A percentile compares a stretch with the other conserved stretches of the same genome.
Evolutionary conservation across 805 yeast genomes (phyloP).

Genomic region (Yamadazyma takamatsuzukensis): DNA sequence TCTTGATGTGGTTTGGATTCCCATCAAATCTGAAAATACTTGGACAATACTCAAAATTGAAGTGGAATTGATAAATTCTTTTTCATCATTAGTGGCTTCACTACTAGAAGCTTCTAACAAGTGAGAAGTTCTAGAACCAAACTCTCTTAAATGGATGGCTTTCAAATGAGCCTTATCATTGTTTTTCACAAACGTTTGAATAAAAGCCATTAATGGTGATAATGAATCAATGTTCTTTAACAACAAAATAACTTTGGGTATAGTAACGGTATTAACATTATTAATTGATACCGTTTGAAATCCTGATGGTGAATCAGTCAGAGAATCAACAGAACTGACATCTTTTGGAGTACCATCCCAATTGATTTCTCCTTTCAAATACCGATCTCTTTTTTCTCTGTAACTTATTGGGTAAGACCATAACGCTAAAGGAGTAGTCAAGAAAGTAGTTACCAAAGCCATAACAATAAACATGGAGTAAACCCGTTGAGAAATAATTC

Average conservation of each 20-base stretch:
- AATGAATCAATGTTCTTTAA: constrained; percentile 30
- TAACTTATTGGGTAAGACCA: constrained; percentile 59
- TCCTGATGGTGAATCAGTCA: not conserved
- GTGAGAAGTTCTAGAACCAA: constrained; percentile 68
- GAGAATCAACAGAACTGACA: constrained; percentile 4
- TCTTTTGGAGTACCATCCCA: constrained; percentile 21
- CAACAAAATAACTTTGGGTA: constrained; percentile 24
- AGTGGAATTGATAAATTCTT: constrained; percentile 25
- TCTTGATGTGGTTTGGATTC: constrained; percentile 22
- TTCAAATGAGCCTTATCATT: constrained; percentile 29
- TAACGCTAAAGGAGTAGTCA: constrained; percentile 74
- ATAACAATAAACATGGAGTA: constrained; percentile 80
- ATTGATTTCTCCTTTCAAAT: constrained; percentile 20
- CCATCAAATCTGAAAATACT: constrained; percentile 30
- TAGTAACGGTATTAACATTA: constrained; percentile 7
- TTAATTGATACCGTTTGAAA: constrained; percentile 4
- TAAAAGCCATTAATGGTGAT: constrained; percentile 30
- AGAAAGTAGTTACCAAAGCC: constrained; percentile 75
- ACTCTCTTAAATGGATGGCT: constrained; percentile 54
- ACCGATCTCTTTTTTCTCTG: constrained; percentile 47
- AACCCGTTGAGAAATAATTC: constrained; percentile 58
- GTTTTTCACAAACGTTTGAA: constrained; percentile 15
- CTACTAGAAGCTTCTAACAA: constrained; percentile 59
- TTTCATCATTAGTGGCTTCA: constrained; percentile 16
- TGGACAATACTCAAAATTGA: constrained; percentile 33